Base-by-base conservation (phyloP, 306 rosid species). In the Biancaea sappan region DNA sequence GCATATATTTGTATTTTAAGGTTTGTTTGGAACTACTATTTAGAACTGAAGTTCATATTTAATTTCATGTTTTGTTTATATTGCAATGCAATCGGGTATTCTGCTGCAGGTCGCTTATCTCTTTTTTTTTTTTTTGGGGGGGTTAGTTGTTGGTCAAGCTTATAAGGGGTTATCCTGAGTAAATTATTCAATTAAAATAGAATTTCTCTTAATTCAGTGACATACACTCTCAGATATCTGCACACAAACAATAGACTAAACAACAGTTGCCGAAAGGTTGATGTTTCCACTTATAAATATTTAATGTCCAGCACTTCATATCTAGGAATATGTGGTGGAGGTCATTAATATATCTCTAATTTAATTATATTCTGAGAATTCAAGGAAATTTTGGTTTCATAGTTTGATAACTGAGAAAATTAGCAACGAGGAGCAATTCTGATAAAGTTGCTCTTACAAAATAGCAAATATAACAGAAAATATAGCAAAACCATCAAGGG, bases 51-150 rank as follows among this genome's bases (percentile, higher is more conserved):
- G 38, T 69, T 60, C 13, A 6, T 19, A 12, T 35, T 48, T 8
- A 38, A n/a, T 26, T 56, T 75, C 40, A 61, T 48, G 51, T 0
- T 15, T 15, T n/a, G 6, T 67, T 76, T 50, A 21, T 14, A 34
- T 59, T 28, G 24, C 59, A 25, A 43, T 7, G 21, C 24, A 25
- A 2, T 13, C 6, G 52, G 66, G 28, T 34, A 2, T 5, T 71
- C 68, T 41, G 1, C 70, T 46, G 15, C 74, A 26, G 56, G 58
- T 65, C 44, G 52, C 59, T 40, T 50, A 68, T 51, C 12, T 22
- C 3, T 51, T 69, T 52, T 41, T 41, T 50, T 31, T 25, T 35
- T 59, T n/a, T n/a, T 47, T 47, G 12, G n/a, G n/a, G n/a, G n/a
- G n/a, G n/a, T n/a, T 24, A 10, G 16, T 54, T 40, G 21, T 24